phyloP scores from a whole-genome alignment of 208 protist genomes.

The Endotrypanum monterogeii region DNA sequence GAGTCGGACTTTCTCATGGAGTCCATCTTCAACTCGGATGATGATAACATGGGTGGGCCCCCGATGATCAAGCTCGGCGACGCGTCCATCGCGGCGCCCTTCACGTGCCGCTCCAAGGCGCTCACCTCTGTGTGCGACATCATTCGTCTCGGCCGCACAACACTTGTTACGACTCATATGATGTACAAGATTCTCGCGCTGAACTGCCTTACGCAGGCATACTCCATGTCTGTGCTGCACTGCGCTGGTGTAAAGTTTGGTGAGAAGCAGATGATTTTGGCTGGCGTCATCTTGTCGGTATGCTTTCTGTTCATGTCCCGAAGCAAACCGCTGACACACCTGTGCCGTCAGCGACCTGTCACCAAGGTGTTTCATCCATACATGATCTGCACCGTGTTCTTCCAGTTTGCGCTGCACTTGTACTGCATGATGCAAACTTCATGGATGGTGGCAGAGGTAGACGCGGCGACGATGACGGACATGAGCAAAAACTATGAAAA shows the following conservation, averaged over 20 bases:
- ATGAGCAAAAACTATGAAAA: slow-evolving; percentile 72
- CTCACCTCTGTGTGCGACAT: slow-evolving; percentile 93
- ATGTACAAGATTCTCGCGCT: slow-evolving; percentile 99
- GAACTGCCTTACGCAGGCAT: slow-evolving; percentile 97
- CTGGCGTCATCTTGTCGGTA: slow-evolving; percentile 93
- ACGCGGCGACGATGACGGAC: slow-evolving; percentile 49
- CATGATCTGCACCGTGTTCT: slow-evolving; percentile 94
- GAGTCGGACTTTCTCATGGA: slow-evolving; percentile 88
- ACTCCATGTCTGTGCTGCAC: slow-evolving; percentile 97
- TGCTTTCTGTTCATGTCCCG: slow-evolving; percentile 98
- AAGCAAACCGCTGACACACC: slow-evolving; percentile 90
- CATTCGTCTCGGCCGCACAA: slow-evolving; percentile 97
- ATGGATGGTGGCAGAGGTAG: slow-evolving; percentile 73
- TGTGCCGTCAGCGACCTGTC: slow-evolving; percentile 93
- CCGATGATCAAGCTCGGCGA: slow-evolving; percentile 94
- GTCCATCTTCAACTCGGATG: slow-evolving; percentile 87
- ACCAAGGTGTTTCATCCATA: slow-evolving; percentile 96
- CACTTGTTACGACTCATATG: slow-evolving; percentile 98
- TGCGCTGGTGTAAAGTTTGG: slow-evolving; percentile 97
- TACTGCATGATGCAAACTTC: slow-evolving; percentile 89
- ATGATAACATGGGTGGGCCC: slow-evolving; percentile 59
- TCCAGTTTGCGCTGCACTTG: slow-evolving; percentile 97
- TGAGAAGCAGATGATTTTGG: slow-evolving; percentile 97
- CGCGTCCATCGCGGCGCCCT: slow-evolving; percentile 93
- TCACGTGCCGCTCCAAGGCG: slow-evolving; percentile 92